Evolutionary conservation across 2,329 filamentous ascomycete genomes (phyloP).

Genomic region (Pseudogymnoascus sp.): DNA sequence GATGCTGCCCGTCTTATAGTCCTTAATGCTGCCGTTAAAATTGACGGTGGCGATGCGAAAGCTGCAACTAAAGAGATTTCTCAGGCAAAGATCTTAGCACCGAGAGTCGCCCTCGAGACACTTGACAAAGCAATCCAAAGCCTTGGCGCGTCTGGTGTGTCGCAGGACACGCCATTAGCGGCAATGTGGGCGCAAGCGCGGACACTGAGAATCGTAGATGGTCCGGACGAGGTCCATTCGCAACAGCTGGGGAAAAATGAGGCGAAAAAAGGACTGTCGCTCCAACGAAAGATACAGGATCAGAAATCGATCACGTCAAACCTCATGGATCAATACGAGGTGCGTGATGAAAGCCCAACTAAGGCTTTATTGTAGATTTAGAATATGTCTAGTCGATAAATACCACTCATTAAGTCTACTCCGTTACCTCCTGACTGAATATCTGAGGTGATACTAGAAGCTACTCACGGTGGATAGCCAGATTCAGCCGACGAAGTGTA

Average conservation of each 20-base stretch:
- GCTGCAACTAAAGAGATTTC: constrained; percentile 87
- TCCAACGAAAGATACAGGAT: constrained; percentile 54
- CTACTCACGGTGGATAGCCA: too few species aligned
- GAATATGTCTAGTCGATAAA: too few species aligned
- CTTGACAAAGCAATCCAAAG: constrained; percentile 93
- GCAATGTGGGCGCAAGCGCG: constrained; percentile 74
- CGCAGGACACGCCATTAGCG: constrained; percentile 88
- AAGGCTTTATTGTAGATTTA: too few species aligned
- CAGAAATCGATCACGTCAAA: constrained; percentile 61
- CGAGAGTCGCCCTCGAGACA: constrained; percentile 71
- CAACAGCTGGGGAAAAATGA: constrained; percentile 76
- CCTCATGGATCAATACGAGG: constrained; percentile 55
- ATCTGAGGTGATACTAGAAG: too few species aligned
- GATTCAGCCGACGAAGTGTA: too few species aligned
- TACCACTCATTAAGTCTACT: too few species aligned
- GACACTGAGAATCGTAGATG: constrained; percentile 82
- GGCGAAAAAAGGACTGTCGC: constrained; percentile 60
- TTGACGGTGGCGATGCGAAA: constrained; percentile 85
- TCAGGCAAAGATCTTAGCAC: constrained; percentile 88
- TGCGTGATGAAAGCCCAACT: constrained; percentile 19
- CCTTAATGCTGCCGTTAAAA: constrained; percentile 89
- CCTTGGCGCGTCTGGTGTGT: constrained; percentile 84
- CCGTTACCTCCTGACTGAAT: too few species aligned
- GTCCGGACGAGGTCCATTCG: constrained; percentile 91
- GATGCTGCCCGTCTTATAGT: constrained; percentile 85